Evolutionary conservation across 805 yeast species (phyloP).

Genomic region (Wickerhamomyces queroliae): DNA sequence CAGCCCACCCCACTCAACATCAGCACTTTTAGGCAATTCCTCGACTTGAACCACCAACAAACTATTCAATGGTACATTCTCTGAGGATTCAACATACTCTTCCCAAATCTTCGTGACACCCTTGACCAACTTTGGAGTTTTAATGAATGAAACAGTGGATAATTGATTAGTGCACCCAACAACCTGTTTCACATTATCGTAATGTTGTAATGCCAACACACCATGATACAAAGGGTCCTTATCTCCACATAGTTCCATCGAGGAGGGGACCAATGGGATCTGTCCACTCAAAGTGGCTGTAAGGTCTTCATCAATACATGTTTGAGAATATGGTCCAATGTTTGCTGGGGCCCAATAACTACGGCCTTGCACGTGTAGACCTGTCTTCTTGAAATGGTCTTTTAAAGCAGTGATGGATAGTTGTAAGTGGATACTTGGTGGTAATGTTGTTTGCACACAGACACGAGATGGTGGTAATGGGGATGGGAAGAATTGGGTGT

Average conservation of each 20-base stretch:
- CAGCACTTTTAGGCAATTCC: constrained; percentile 57
- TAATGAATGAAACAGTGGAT: constrained; percentile 50
- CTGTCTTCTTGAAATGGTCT: constrained; percentile 38
- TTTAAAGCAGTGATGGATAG: constrained; percentile 54
- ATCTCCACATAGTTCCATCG: constrained; percentile 45
- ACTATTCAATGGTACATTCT: constrained; percentile 18
- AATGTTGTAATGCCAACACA: constrained; percentile 67
- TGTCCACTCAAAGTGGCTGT: constrained; percentile 79
- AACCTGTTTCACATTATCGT: constrained; percentile 54
- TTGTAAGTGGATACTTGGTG: constrained; percentile 35
- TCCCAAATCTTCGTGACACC: constrained; percentile 39
- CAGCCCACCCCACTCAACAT: constrained; percentile 73
- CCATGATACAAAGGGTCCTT: constrained; percentile 30
- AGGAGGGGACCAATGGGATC: constrained; percentile 73
- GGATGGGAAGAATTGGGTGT: constrained; percentile 46
- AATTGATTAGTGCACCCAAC: constrained; percentile 41
- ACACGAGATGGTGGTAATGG: constrained; percentile 86
- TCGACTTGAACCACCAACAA: constrained; percentile 50
- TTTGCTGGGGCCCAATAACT: constrained; percentile 99
- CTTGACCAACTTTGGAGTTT: constrained; percentile 25
- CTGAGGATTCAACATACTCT: constrained; percentile 27
- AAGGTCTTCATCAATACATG: constrained; percentile 46
- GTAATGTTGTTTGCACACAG: constrained; percentile 62
- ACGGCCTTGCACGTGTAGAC: constrained; percentile 86
- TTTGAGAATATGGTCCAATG: constrained; percentile 96